These are phyloP conservation scores for Erigeron philadelphicus DNA, from an alignment of 140 eudicot genomes.

Conservation along the genomic window DNA sequence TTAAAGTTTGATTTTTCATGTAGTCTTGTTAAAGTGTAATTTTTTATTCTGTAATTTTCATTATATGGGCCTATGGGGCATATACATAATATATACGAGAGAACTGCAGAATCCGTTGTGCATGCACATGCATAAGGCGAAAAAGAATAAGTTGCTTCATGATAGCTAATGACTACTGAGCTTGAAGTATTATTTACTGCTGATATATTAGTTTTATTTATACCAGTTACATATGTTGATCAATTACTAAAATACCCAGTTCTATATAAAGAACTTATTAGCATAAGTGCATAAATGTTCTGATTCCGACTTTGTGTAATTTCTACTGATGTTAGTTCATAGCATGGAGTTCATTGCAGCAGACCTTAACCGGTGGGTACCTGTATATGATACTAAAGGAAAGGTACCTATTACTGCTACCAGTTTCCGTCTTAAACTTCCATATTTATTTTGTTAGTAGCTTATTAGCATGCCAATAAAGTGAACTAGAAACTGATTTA, in stretches of 20 bases:
- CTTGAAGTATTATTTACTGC: too few species aligned
- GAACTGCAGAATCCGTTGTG: too few species aligned
- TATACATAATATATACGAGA: too few species aligned
- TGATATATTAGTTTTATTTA: too few species aligned
- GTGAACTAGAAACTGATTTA: background rate
- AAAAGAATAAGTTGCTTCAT: too few species aligned
- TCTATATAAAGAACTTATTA: background rate
- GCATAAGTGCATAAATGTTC: background rate
- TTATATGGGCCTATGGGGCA: too few species aligned
- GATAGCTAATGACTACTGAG: too few species aligned
- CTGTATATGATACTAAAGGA: constrained; percentile 75
- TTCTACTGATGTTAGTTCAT: constrained; percentile 45
- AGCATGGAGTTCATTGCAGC: constrained; percentile 95
- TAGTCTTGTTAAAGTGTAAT: background rate
- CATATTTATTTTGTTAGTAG: background rate
- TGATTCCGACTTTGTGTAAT: constrained; percentile 10
- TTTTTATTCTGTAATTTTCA: too few species aligned
- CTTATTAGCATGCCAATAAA: background rate
- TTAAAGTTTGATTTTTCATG: background rate
- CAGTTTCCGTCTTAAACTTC: background rate
- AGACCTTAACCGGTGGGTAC: constrained; percentile 61
- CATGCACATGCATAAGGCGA: too few species aligned
- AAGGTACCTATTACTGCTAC: constrained; percentile 41
- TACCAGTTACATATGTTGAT: too few species aligned
- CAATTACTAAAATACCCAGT: background rate